Percentiles rank a stretch among this genome's conserved stretches.
phyloP scores from a whole-genome alignment of 2,329 filamentous ascomycete genomes.

The Scorias spongiosa region DNA sequence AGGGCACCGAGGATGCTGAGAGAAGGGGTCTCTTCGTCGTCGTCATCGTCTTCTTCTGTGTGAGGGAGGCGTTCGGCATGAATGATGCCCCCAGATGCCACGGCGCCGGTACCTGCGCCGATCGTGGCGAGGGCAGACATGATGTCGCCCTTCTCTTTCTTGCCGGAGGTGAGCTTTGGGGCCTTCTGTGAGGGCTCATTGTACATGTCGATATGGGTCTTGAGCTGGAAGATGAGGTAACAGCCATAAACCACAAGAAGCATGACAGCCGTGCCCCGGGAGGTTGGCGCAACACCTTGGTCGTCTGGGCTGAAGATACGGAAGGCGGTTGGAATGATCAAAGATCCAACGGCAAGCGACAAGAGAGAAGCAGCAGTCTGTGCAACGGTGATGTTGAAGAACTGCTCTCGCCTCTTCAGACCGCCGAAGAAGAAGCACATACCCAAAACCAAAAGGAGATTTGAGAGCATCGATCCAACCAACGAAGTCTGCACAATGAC shows the following conservation, averaged over 20 bases:
- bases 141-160: constrained; percentile 35
- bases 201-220: constrained; percentile 69
- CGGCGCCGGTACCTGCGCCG: constrained; percentile 36
- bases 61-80: constrained; percentile 32
- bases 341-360: constrained; percentile 59
- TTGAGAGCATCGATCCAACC: constrained; percentile 82
- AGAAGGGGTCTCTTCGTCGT: constrained; percentile 58
- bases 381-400: constrained; percentile 83
- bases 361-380: constrained; percentile 76
- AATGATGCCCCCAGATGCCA: constrained; percentile 34
- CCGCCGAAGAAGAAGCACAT: constrained; percentile 89
- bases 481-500: constrained; percentile 85
- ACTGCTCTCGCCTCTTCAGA: constrained; percentile 62
- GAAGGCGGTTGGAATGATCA: constrained; percentile 87
- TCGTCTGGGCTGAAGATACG: constrained; percentile 34
- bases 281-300: constrained; percentile 30
- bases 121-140: constrained; percentile 36
- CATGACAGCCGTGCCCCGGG: constrained; percentile 62
- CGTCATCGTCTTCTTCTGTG: constrained; percentile 39
- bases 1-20: constrained; percentile 59
- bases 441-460: constrained; percentile 73
- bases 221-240: constrained; percentile 83
- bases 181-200: constrained; percentile 67
- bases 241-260: constrained; percentile 68
- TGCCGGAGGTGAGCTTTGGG: constrained; percentile 36